Evolutionary conservation across 768 basidiomycete genomes (phyloP), one percentile per base, ranked within the genome.

Genomic region (Inosperma sp.): DNA sequence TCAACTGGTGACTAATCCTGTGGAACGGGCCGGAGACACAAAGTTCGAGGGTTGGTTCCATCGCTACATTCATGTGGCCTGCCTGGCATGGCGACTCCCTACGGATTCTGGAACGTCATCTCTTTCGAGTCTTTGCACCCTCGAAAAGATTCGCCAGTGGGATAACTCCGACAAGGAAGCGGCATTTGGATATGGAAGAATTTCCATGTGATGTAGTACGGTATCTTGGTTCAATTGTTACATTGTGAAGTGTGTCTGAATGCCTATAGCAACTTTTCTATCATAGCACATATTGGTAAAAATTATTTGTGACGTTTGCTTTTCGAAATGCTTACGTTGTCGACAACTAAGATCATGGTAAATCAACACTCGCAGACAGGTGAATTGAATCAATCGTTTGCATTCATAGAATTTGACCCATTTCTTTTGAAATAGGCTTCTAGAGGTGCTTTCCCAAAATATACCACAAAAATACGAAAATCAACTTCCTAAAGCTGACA

Each of bases 211-310:
- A 90, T 36, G 62, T 75, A 16, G 84, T 90, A 54, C 77, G 88
- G 88, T 88, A 51, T 25, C 56, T 40, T 43, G 31, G 21, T 23
- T 16, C 8, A 27, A 10, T 17, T 34, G 1, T 26, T 1, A 23
- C 9, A 26, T 13, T n/a, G n/a, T 14, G 34, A 36, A 16, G 12
- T 8, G 27, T n/a, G n/a, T 19, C 43, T n/a, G 40, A 31, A 5
- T 29, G 10, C 19, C 16, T 12, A 9, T 48, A 88, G 87, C 47
- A 97, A 97, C 66, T 93, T 97, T 66, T 94, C 93, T 8, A 93
- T 97, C 58, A 95, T 97, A 63, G 93, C 93, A 1, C 94, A 97
- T 66, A 96, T 96, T 59, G 93, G 92, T 84, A 59, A 23, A 52
- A 34, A 9, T 17, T 3, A 7, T 12, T 27, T 17, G 19, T 17